Percentiles rank a stretch among this genome's conserved stretches.
These are phyloP conservation scores for Zostera marina DNA, from an alignment of 116 monocot species.

Conservation along the genomic window DNA sequence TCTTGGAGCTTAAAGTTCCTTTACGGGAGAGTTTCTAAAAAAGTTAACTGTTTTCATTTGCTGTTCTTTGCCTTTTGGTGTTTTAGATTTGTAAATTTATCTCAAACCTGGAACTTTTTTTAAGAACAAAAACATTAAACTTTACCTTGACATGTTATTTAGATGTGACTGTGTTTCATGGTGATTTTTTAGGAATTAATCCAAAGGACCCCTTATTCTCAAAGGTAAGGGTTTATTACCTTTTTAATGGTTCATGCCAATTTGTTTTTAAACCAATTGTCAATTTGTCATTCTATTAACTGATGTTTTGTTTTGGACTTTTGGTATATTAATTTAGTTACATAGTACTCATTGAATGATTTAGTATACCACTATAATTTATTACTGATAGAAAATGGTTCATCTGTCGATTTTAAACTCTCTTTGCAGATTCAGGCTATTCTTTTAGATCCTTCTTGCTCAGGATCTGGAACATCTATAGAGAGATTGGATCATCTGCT, in stretches of 20 bases:
- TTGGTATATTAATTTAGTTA: too few relatives aligned
- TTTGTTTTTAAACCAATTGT: background rate
- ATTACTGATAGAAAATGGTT: background rate
- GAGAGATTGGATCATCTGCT: constrained; percentile 86
- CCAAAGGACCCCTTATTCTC: constrained; percentile 39
- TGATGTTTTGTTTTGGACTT: too few relatives aligned
- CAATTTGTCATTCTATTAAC: too few relatives aligned
- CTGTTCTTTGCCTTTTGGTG: background rate
- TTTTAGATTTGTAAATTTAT: background rate
- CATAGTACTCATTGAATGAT: too few relatives aligned
- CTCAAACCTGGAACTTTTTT: background rate
- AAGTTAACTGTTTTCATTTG: background rate
- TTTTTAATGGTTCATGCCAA: background rate
- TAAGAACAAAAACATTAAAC: background rate
- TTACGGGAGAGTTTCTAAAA: background rate
- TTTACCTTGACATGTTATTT: constrained; percentile 1
- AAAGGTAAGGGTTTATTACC: constrained; percentile 20
- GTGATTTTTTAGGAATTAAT: constrained; percentile 71
- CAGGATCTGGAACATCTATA: constrained; percentile 73
- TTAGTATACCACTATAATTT: too few relatives aligned
- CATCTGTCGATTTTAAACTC: background rate
- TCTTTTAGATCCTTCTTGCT: constrained; percentile 92
- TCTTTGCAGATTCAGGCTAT: constrained; percentile 60
- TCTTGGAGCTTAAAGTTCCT: background rate
- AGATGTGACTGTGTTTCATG: constrained; percentile 51